Evolutionary conservation across 768 basidiomycete species (phyloP).

Genomic region (Termitomyces sp.): DNA sequence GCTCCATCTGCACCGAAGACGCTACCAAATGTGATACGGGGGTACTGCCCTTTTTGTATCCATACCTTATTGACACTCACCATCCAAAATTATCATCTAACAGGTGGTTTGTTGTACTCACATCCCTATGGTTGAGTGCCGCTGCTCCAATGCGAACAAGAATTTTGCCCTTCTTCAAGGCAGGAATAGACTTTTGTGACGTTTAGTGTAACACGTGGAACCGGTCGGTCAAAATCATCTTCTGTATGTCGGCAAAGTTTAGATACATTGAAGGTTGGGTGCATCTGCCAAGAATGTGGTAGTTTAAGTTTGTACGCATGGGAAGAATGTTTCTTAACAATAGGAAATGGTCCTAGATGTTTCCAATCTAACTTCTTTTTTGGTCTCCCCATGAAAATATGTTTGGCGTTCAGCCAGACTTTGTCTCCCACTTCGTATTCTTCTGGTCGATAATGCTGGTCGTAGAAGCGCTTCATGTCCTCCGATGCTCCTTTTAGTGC

Average conservation of each 20-base stretch:
- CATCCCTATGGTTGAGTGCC: conserved; percentile 76
- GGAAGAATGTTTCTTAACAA: background rate
- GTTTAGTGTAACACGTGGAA: too few relatives aligned
- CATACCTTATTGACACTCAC: conserved; percentile 45
- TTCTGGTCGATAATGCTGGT: background rate
- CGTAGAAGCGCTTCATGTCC: background rate
- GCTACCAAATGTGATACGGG: conserved; percentile 50
- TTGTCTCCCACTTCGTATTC: too few relatives aligned
- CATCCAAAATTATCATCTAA: conserved; percentile 1
- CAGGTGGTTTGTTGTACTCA: conserved; percentile 18
- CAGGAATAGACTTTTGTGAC: conserved; percentile 46
- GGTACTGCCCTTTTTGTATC: conserved; percentile 67
- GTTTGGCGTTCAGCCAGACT: too few relatives aligned
- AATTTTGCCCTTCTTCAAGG: conserved; percentile 50
- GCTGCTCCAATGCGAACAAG: conserved; percentile 65
- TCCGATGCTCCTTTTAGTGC: too few relatives aligned
- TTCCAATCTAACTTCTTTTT: too few relatives aligned
- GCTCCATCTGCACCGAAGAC: conserved; percentile 72
- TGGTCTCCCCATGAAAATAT: too few relatives aligned
- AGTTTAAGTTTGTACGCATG: background rate
- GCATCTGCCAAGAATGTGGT: background rate
- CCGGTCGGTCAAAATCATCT: too few relatives aligned
- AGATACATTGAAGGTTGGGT: background rate
- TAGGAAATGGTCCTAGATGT: background rate
- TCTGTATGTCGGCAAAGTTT: too few relatives aligned